Evolutionary conservation across 2,329 filamentous ascomycete species (phyloP).

Genomic region (Colletotrichum zoysiae): DNA sequence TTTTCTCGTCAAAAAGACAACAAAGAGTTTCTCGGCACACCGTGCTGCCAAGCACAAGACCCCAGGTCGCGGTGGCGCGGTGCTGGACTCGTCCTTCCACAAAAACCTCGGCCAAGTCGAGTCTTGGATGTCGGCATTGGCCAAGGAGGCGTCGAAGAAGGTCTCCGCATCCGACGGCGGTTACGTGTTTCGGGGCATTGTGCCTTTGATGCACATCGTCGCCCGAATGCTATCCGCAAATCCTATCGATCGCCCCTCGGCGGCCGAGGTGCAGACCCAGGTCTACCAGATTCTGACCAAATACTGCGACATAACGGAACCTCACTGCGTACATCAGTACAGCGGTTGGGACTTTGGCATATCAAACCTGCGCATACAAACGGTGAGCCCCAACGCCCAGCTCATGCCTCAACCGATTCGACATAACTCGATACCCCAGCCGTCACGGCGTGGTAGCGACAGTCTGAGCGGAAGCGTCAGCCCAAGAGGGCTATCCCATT

Average conservation of each 20-base stretch:
- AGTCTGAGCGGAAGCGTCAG: constrained; percentile 42
- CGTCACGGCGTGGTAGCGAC: constrained; percentile 38
- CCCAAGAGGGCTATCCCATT: constrained; percentile 47
- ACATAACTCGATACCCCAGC: constrained; percentile 38
- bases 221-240: constrained; percentile 66
- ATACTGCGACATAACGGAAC: constrained; percentile 60
- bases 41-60: constrained; percentile 75
- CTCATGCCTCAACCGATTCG: constrained; percentile 29
- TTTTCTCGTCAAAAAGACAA: constrained; percentile 76
- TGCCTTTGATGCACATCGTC: constrained; percentile 65
- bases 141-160: constrained; percentile 69
- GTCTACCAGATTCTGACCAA: constrained; percentile 66
- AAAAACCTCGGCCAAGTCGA: constrained; percentile 77
- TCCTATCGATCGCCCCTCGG: constrained; percentile 66
- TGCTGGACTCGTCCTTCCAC: constrained; percentile 79
- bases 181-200: constrained; percentile 63
- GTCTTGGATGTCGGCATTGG: constrained; percentile 73
- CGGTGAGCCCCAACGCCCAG: constrained; percentile 35
- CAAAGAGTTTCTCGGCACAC: constrained; percentile 74
- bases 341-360: constrained; percentile 51
- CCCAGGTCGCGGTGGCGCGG: constrained; percentile 68
- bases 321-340: constrained; percentile 68
- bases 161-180: constrained; percentile 55
- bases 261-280: constrained; percentile 63
- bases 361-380: constrained; percentile 44